Percentiles rank a stretch among this genome's conserved stretches.
These are phyloP conservation scores for Choanephora cucurbitarum DNA, from an alignment of 371 early-diverging fungal species.

Conservation along the genomic window DNA sequence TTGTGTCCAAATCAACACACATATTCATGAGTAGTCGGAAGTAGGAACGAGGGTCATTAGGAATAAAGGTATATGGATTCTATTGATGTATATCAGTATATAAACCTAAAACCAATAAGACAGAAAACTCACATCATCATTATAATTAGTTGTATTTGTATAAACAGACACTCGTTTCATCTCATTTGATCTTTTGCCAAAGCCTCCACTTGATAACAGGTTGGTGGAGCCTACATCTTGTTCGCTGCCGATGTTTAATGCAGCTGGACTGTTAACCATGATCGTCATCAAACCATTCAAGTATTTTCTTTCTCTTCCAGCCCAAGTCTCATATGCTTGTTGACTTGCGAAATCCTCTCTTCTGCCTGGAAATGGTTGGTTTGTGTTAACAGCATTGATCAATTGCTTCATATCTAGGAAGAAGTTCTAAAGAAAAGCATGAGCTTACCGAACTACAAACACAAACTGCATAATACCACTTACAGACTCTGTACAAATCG, in stretches of 20 bases:
- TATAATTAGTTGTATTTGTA: neutral
- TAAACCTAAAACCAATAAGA: neutral
- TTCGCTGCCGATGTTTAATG: conserved; percentile 31
- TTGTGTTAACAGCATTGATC: conserved; percentile 49
- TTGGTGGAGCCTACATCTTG: conserved; percentile 44
- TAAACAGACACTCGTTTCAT: conserved; percentile 13
- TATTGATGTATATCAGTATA: neutral
- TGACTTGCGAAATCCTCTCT: conserved; percentile 48
- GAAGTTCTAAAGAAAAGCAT: conserved; percentile 37
- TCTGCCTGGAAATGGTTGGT: conserved; percentile 51
- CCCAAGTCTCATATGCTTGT: conserved; percentile 49
- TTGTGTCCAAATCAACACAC: conserved; percentile 60
- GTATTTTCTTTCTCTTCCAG: conserved; percentile 48
- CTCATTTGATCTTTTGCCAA: conserved; percentile 16
- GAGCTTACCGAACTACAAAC: too few relatives aligned
- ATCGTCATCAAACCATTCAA: conserved; percentile 49
- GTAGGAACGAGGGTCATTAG: conserved; percentile 57
- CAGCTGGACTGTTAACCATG: conserved; percentile 46
- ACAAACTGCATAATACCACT: too few relatives aligned
- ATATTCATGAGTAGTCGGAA: conserved; percentile 59
- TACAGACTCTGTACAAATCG: conserved; percentile 52
- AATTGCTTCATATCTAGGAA: conserved; percentile 50
- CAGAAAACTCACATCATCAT: conserved; percentile 13
- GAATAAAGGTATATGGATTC: conserved; percentile 53
- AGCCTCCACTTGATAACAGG: conserved; percentile 21